Conservation (phyloP, 345 rosid genomes). For the Trapa incisa region DNA sequence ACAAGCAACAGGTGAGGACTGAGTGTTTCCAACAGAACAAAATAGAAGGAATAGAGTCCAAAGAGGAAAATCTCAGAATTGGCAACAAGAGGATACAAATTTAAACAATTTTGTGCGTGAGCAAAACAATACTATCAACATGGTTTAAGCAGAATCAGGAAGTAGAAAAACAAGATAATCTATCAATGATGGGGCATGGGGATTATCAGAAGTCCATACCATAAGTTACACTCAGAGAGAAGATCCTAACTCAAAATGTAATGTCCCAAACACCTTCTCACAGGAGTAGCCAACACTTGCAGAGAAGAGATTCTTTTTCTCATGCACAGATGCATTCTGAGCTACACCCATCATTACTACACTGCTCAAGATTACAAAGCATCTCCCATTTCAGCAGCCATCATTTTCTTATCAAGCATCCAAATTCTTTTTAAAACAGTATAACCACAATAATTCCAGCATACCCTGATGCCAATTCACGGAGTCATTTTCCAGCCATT, state of each 20-base stretch:
- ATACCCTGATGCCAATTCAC: neutral
- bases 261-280: neutral
- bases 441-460: neutral
- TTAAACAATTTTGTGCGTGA: neutral
- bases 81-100: too few relatives aligned
- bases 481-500: neutral
- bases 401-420: neutral
- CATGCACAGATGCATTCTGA: neutral
- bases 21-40: too few relatives aligned
- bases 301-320: neutral
- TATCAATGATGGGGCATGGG: neutral
- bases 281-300: neutral
- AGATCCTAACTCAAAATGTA: too few relatives aligned
- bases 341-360: neutral
- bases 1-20: neutral
- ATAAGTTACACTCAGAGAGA: neutral
- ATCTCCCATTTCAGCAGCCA: neutral
- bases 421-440: neutral
- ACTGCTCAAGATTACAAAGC: neutral
- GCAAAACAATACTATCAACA: neutral
- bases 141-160: neutral
- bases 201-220: neutral
- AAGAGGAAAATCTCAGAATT: neutral
- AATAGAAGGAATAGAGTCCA: neutral
- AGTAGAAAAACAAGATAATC: neutral